Percentiles rank a stretch among this genome's conserved stretches.
phyloP scores from a whole-genome alignment of 2,329 filamentous ascomycete genomes.

The Aspergillus cejpii region DNA sequence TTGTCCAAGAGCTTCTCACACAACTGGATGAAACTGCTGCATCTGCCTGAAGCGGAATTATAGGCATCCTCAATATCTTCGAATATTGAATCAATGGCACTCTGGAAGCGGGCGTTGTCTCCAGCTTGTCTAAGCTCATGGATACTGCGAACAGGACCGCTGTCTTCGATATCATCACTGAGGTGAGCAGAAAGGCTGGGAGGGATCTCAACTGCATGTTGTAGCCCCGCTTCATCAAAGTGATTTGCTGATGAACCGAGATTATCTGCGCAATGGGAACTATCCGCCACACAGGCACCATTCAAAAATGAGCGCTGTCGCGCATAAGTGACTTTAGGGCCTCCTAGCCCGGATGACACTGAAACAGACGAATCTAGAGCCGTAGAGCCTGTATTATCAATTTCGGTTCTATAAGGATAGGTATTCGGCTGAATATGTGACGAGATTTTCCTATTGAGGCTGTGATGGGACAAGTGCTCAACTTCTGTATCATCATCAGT shows the following conservation, averaged over 20 bases:
- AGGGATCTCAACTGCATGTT: constrained; percentile 4
- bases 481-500: background rate
- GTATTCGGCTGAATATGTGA: background rate
- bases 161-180: constrained; percentile 43
- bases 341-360: constrained; percentile 23
- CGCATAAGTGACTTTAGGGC: constrained; percentile 52
- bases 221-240: constrained; percentile 3
- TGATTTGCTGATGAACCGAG: constrained; percentile 3
- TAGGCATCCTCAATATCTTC: constrained; percentile 51
- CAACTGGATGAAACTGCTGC: constrained; percentile 52
- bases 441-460: background rate
- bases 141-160: constrained; percentile 49
- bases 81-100: constrained; percentile 51
- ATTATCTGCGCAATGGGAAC: constrained; percentile 6
- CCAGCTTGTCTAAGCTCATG: constrained; percentile 57
- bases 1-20: constrained; percentile 45
- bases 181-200: constrained; percentile 21
- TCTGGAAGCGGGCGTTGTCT: constrained; percentile 50
- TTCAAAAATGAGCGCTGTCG: constrained; percentile 54
- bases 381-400: background rate
- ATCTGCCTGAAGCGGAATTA: constrained; percentile 43
- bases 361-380: constrained; percentile 10
- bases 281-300: constrained; percentile 36
- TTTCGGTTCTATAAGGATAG: background rate
- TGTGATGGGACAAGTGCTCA: background rate